A percentile compares a stretch with the other conserved stretches of the same genome.
These are phyloP conservation scores for Capsicum rhomboideum DNA, from an alignment of 257 asterid genomes.

Conservation along the genomic window DNA sequence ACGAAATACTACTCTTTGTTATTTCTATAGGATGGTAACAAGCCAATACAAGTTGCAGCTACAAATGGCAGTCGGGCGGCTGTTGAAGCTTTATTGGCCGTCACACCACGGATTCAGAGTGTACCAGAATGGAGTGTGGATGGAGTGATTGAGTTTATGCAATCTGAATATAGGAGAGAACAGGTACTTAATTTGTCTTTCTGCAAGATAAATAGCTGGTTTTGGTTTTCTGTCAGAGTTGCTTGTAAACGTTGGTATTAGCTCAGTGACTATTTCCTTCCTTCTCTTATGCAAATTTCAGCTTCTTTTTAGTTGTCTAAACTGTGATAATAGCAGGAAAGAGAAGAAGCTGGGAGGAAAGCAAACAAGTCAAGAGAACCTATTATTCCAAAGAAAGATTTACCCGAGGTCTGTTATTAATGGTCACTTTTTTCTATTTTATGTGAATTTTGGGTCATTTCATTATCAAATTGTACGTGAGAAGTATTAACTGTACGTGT, in stretches of 20 bases:
- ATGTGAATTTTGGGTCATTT: neutral
- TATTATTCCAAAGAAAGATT: constrained; percentile 33
- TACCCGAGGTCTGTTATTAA: constrained; percentile 50
- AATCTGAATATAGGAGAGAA: constrained; percentile 31
- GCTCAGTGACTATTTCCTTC: neutral
- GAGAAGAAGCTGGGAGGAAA: constrained; percentile 22
- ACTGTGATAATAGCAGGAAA: constrained; percentile 36
- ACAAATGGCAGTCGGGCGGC: constrained; percentile 51
- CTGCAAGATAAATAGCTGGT: neutral
- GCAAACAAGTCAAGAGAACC: constrained; percentile 26
- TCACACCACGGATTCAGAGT: constrained; percentile 34
- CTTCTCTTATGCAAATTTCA: neutral
- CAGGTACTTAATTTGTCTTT: constrained; percentile 35
- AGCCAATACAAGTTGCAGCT: constrained; percentile 84
- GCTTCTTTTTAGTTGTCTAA: neutral
- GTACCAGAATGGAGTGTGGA: constrained; percentile 68
- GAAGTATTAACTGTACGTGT: neutral
- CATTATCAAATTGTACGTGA: neutral
- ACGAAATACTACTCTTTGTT: neutral
- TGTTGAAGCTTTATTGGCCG: constrained; percentile 72
- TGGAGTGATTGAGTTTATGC: constrained; percentile 63
- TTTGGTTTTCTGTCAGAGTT: neutral
- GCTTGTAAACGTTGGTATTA: neutral
- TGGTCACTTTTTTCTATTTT: neutral
- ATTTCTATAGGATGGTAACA: constrained; percentile 62